phyloP scores from a whole-genome alignment of 2,329 filamentous ascomycete species.

The Penicillium sp. region DNA sequence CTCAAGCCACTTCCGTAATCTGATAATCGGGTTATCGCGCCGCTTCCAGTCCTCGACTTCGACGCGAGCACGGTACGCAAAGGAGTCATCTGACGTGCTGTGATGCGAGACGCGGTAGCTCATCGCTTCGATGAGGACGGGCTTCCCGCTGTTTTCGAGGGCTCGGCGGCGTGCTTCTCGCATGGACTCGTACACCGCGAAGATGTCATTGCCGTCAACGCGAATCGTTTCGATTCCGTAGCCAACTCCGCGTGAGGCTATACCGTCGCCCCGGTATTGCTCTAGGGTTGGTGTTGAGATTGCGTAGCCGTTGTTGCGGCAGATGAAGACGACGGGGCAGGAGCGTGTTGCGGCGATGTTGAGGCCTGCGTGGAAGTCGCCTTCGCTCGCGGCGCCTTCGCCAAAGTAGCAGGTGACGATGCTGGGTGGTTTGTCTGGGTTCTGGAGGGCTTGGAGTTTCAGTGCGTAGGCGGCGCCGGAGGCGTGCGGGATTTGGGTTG shows the following conservation, averaged over 20 bases:
- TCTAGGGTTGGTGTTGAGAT: constrained; percentile 89
- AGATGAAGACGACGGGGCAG: constrained; percentile 89
- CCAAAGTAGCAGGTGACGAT: constrained; percentile 87
- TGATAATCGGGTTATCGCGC: constrained; percentile 84
- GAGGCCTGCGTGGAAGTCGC: constrained; percentile 87
- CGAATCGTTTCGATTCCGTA: constrained; percentile 95
- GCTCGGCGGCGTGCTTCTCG: constrained; percentile 77
- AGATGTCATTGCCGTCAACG: constrained; percentile 93
- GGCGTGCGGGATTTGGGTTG: constrained; percentile 88
- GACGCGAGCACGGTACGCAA: constrained; percentile 89
- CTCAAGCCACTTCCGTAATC: constrained; percentile 90
- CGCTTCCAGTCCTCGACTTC: constrained; percentile 96
- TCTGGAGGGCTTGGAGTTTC: constrained; percentile 76
- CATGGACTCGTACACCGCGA: constrained; percentile 82
- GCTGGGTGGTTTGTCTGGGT: constrained; percentile 69
- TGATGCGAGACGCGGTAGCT: constrained; percentile 98
- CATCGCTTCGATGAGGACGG: constrained; percentile 92
- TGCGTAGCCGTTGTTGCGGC: constrained; percentile 90
- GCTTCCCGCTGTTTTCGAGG: constrained; percentile 77
- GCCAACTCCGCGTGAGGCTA: constrained; percentile 82
- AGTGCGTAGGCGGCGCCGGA: constrained; percentile 85
- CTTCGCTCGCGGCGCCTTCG: constrained; percentile 87
- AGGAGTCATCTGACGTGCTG: constrained; percentile 95
- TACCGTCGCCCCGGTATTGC: constrained; percentile 89
- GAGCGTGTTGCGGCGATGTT: constrained; percentile 89